Conservation (phyloP, 306 rosid genomes). For the Medicago ruthenica region DNA sequence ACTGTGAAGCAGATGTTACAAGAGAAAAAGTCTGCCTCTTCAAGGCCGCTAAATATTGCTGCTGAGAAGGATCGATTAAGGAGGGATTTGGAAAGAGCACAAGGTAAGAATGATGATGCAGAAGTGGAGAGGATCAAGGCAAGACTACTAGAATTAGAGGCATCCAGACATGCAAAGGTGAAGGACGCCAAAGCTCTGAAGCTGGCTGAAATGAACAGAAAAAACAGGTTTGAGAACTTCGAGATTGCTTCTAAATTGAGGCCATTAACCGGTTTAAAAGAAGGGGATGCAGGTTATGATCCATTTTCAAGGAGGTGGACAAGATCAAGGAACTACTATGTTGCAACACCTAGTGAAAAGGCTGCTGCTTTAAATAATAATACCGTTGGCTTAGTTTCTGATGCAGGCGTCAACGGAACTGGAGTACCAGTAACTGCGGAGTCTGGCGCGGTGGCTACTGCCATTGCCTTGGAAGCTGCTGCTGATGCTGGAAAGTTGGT, state of each 20-base stretch:
- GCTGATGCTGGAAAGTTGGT: slow-evolving; percentile 94
- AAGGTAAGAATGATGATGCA: slow-evolving; percentile 63
- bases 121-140: slow-evolving; percentile 74
- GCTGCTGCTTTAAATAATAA: slow-evolving; percentile 49
- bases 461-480: slow-evolving; percentile 88
- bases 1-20: slow-evolving; percentile 91
- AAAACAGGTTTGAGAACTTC: slow-evolving; percentile 92
- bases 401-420: slow-evolving; percentile 44
- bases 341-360: slow-evolving; percentile 62
- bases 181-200: slow-evolving; percentile 81
- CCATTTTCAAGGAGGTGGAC: slow-evolving; percentile 99
- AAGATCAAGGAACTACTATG: slow-evolving; percentile 90
- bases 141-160: slow-evolving; percentile 76
- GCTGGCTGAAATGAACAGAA: slow-evolving; percentile 95
- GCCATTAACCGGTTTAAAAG: slow-evolving; percentile 63
- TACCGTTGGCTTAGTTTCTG: slow-evolving; percentile 40
- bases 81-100: slow-evolving; percentile 77
- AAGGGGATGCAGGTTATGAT: slow-evolving; percentile 97
- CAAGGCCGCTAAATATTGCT: slow-evolving; percentile 86
- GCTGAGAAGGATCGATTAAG: slow-evolving; percentile 96
- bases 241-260: slow-evolving; percentile 87
- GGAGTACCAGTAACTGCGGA: slow-evolving; percentile 41
- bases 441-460: slow-evolving; percentile 79
- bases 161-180: slow-evolving; percentile 59
- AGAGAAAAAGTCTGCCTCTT: slow-evolving; percentile 86